Evolutionary conservation across 225 moss, liverwort and hornwort genomes (phyloP), one percentile per base, ranked within the genome.

Genomic region (Polytrichum commune): DNA sequence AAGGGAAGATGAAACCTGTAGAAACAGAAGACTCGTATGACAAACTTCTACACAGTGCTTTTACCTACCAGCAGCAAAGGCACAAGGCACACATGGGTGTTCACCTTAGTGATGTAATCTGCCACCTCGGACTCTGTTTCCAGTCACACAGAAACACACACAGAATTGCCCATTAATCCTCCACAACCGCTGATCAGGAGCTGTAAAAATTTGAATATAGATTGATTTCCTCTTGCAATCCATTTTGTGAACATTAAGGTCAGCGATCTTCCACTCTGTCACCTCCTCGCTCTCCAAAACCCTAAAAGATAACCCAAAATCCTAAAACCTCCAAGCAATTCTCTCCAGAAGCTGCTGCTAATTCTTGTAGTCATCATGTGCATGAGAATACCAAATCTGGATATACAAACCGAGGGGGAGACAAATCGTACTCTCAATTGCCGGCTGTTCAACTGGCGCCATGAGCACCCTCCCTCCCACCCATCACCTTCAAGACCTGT

Each of bases 401-500:
- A 22, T 8, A 58, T 20, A 58, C 20, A 58, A 58, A 6, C 58
- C 3, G 46, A 46, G 46, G 22, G n/a, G 24, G 60, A 20, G 9
- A 60, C 22, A 60, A 23, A 24, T 63, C 62, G 25, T 26, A 63
- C 62, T 27, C 16, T 28, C 62, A 63, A 5, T 63, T 63, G 27
- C 62, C 23, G 22, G 62, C 27, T 24, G 24, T 7, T 71, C 30
- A 69, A 55, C 70, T 68, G 78, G 69, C 69, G 83, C 80, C 80
- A 71, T 29, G 78, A 30, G 18, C 53, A 66, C 57, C 71, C 73
- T 10, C 69, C 62, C 53, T 65, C 71, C 67, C 69, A 60, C n/a
- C 22, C 58, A 62, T 76, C 83, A 54, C 66, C 76, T 69, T 64
- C 74, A 71, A 78, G 30, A 55, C 76, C 86, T 86, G 86, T 65